phyloP scores from a whole-genome alignment of 768 basidiomycete genomes.

The Panellus pusillus region DNA sequence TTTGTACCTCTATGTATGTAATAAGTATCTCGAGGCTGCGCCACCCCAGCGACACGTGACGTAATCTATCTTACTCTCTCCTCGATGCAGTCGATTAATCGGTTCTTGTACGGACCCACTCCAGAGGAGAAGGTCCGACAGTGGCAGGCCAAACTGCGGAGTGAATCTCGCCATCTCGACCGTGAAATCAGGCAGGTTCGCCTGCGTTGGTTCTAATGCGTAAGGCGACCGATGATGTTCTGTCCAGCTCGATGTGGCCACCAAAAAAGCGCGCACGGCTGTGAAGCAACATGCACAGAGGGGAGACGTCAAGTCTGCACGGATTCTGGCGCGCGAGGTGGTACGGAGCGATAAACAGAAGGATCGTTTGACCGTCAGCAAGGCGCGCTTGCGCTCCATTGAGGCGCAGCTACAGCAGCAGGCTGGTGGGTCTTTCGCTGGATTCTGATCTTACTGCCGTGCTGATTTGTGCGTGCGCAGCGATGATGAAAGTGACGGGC shows the following conservation, averaged over 20 bases:
- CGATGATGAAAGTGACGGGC: constrained; percentile 97
- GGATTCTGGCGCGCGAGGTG: constrained; percentile 91
- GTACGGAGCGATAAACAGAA: constrained; percentile 94
- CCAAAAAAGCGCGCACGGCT: constrained; percentile 72
- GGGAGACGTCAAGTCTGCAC: constrained; percentile 90
- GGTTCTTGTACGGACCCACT: constrained; percentile 94
- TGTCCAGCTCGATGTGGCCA: constrained; percentile 75
- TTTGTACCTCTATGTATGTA: constrained; percentile 6
- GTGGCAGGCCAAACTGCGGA: constrained; percentile 88
- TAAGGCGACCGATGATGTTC: constrained; percentile 22
- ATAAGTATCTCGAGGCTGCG: no score
- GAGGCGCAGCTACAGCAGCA: constrained; percentile 88
- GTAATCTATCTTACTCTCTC: neutral
- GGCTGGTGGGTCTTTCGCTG: constrained; percentile 60
- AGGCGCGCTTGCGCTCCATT: constrained; percentile 90
- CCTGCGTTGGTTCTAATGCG: constrained; percentile 15
- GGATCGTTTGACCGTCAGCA: constrained; percentile 86
- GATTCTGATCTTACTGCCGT: neutral
- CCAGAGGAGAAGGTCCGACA: constrained; percentile 89
- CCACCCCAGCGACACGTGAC: no score
- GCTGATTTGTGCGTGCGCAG: constrained; percentile 39
- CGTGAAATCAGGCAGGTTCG: constrained; percentile 95
- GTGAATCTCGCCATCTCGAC: constrained; percentile 81
- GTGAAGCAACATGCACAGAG: constrained; percentile 90
- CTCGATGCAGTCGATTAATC: constrained; percentile 82